A percentile compares a stretch with the other conserved stretches of the same genome.
Evolutionary conservation across 2,329 filamentous ascomycete species (phyloP).

Genomic region (Paraconiothyrium sp.): DNA sequence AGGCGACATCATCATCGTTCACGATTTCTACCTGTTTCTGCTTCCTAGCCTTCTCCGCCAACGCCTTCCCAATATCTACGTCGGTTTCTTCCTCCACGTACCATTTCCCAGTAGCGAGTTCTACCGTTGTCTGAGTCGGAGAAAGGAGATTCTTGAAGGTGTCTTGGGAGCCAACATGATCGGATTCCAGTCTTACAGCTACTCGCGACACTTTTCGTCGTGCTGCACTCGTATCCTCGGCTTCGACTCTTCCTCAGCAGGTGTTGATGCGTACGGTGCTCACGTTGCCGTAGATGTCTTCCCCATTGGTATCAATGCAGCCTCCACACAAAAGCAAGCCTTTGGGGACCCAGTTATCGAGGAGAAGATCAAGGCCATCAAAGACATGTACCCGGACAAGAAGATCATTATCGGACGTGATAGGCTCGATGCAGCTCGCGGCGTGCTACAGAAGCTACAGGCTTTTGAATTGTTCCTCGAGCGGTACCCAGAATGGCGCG

Average conservation of each 20-base stretch:
- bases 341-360: constrained; percentile 76
- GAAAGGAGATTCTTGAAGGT: constrained; percentile 90
- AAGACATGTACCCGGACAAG: constrained; percentile 82
- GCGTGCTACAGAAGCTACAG: constrained; percentile 94
- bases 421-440: constrained; percentile 89
- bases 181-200: constrained; percentile 95
- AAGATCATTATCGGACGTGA: constrained; percentile 96
- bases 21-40: constrained; percentile 93
- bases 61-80: constrained; percentile 86
- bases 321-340: constrained; percentile 77
- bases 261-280: constrained; percentile 87
- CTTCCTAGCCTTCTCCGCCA: constrained; percentile 89
- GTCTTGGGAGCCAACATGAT: constrained; percentile 91
- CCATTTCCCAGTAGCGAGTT: constrained; percentile 98
- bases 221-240: constrained; percentile 91
- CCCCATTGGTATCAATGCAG: constrained; percentile 93
- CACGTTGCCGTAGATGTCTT: constrained; percentile 93
- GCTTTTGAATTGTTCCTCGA: constrained; percentile 94
- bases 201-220: constrained; percentile 92
- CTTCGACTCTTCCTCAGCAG: constrained; percentile 85
- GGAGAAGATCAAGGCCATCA: constrained; percentile 75
- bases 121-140: constrained; percentile 83
- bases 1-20: constrained; percentile 89
- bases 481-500: constrained; percentile 88
- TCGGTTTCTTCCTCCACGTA: constrained; percentile 92